phyloP scores from a whole-genome alignment of 2,329 filamentous ascomycete genomes.

The Alternaria incomplexa region DNA sequence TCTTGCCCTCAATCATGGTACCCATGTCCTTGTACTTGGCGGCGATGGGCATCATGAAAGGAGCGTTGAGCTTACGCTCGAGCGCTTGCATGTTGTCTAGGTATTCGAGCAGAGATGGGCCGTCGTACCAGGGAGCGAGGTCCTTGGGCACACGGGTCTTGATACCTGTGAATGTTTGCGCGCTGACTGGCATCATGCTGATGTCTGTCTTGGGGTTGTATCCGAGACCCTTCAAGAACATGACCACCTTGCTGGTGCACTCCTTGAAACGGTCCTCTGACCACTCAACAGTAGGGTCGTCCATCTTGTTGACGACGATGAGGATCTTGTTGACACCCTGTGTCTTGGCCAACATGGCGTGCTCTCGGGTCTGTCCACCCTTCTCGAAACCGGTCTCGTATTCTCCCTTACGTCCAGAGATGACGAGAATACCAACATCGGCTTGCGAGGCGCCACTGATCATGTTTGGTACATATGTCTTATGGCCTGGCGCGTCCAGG shows the following conservation, averaged over 20 bases:
- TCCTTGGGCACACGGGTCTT: constrained; percentile 81
- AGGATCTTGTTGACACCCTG: constrained; percentile 97
- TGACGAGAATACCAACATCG: constrained; percentile 84
- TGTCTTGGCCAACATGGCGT: constrained; percentile 96
- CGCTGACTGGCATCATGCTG: constrained; percentile 94
- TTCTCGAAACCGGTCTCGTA: constrained; percentile 98
- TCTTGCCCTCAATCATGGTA: constrained; percentile 96
- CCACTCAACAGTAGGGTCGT: constrained; percentile 96
- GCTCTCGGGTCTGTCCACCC: constrained; percentile 95
- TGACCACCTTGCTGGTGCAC: constrained; percentile 84
- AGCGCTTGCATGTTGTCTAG: constrained; percentile 92
- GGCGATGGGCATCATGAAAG: constrained; percentile 98
- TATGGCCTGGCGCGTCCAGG: constrained; percentile 94
- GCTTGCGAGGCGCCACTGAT: constrained; percentile 79
- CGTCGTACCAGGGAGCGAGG: constrained; percentile 81
- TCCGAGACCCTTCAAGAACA: constrained; percentile 89
- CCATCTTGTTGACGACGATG: constrained; percentile 95
- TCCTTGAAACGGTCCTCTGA: constrained; percentile 91
- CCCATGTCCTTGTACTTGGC: constrained; percentile 98
- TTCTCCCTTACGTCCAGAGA: constrained; percentile 95
- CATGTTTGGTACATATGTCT: constrained; percentile 98
- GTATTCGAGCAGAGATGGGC: constrained; percentile 91
- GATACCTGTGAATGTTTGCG: constrained; percentile 84
- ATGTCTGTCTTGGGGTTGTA: constrained; percentile 95
- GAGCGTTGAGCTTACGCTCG: constrained; percentile 94